Conservation (phyloP, 1,284 basidiomycete species). For the Ceratobasidium sp. region DNA sequence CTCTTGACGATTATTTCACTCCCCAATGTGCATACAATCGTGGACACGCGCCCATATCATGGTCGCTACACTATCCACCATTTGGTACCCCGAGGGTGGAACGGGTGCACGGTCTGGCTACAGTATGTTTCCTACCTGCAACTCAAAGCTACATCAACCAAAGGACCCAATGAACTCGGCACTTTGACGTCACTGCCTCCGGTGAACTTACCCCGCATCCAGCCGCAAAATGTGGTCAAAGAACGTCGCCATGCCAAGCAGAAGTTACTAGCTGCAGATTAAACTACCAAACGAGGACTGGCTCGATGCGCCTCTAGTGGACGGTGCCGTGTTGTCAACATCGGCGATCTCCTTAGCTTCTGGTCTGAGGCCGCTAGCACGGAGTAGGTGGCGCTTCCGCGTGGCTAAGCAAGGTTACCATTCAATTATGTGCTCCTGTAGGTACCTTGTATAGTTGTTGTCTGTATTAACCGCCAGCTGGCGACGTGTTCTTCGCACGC, state of each 20-base stretch:
- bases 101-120: slow-evolving; percentile 50
- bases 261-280: slow-evolving; percentile 49
- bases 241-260: slow-evolving; percentile 12
- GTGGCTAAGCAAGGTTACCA: slow-evolving; percentile 41
- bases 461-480: no score
- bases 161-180: slow-evolving; percentile 14
- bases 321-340: slow-evolving; percentile 46
- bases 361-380: slow-evolving; percentile 50
- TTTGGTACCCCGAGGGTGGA: slow-evolving; percentile 37
- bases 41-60: slow-evolving; percentile 45
- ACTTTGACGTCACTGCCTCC: slow-evolving; percentile 50
- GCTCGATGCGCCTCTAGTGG: slow-evolving; percentile 49
- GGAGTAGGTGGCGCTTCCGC: slow-evolving; percentile 47
- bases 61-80: slow-evolving; percentile 50
- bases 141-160: not conserved
- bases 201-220: slow-evolving; percentile 19
- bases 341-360: slow-evolving; percentile 48
- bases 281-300: slow-evolving; percentile 46
- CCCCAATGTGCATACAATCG: slow-evolving; percentile 44
- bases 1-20: slow-evolving; percentile 50
- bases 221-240: not conserved
- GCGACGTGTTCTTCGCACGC: no score
- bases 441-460: no score
- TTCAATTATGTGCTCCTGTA: slow-evolving; percentile 50
- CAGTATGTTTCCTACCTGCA: slow-evolving; percentile 25